Evolutionary conservation across 306 rosid genomes (phyloP).

Genomic region (Rosa lucieae): DNA sequence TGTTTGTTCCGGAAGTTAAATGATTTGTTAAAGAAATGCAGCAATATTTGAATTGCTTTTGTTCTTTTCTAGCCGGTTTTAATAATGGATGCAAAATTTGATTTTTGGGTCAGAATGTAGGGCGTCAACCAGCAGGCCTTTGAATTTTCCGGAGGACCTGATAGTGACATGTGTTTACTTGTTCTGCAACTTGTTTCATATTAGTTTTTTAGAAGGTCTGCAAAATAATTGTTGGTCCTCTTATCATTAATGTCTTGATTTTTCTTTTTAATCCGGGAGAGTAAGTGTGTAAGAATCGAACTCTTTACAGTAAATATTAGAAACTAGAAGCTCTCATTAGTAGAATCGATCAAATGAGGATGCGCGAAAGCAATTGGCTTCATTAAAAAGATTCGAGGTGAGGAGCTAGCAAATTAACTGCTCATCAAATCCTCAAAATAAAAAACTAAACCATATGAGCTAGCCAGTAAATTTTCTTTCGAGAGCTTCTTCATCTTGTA

Average conservation of each 20-base stretch:
- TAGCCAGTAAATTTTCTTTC: background rate
- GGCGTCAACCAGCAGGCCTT: background rate
- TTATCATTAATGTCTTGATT: background rate
- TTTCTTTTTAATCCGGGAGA: background rate
- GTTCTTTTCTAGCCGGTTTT: background rate
- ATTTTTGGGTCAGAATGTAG: background rate
- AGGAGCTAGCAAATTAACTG: background rate
- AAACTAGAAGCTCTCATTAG: background rate
- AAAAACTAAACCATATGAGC: background rate
- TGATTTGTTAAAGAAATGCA: background rate
- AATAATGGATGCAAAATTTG: background rate
- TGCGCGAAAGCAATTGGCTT: background rate
- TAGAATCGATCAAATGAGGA: background rate
- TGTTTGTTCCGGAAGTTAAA: slow-evolving; percentile 5
- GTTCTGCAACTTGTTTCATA: background rate
- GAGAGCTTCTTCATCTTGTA: background rate
- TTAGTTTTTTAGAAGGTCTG: background rate
- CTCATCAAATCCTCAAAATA: background rate
- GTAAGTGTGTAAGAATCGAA: background rate
- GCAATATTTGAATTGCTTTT: background rate
- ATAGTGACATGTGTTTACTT: slow-evolving; percentile 1
- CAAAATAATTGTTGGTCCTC: background rate
- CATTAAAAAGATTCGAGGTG: background rate
- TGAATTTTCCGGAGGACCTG: slow-evolving; percentile 2
- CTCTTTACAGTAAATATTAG: background rate